These are phyloP conservation scores for Pseudoperonospora humuli DNA, from an alignment of 352 stramenopile genomes.

Conservation along the genomic window DNA sequence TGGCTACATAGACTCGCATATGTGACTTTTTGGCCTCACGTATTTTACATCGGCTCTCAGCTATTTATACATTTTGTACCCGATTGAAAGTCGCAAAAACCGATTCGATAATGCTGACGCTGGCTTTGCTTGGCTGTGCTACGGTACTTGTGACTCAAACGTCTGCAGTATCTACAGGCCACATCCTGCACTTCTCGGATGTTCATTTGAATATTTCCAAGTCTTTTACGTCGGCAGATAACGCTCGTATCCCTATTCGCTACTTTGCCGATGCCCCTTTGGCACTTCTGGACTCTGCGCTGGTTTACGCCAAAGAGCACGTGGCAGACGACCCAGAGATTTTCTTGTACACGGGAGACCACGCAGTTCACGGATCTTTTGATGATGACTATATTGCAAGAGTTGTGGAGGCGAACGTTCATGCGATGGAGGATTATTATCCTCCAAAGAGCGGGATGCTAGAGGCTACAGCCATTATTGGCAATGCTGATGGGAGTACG, in stretches of 20 bases:
- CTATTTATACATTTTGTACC: not conserved
- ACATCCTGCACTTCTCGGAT: conserved; percentile 80
- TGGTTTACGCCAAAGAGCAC: conserved; percentile 49
- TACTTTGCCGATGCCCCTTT: conserved; percentile 54
- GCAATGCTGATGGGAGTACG: conserved; percentile 73
- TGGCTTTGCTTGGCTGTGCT: not conserved
- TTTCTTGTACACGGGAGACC: conserved; percentile 79
- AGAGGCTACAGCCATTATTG: conserved; percentile 68
- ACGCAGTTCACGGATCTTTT: conserved; percentile 55
- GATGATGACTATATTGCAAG: conserved; percentile 53
- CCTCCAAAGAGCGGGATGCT: conserved; percentile 24
- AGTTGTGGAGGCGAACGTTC: conserved; percentile 59
- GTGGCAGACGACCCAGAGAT: conserved; percentile 53
- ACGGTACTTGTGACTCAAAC: conserved; percentile 1
- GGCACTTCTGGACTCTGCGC: conserved; percentile 54
- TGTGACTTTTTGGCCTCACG: no score
- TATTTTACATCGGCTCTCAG: no score
- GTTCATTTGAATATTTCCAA: conserved; percentile 75
- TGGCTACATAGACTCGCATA: no score
- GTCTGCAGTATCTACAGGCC: conserved; percentile 9
- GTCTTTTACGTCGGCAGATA: conserved; percentile 28
- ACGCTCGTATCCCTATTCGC: conserved; percentile 28
- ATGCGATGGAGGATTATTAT: conserved; percentile 63
- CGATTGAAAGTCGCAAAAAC: not conserved
- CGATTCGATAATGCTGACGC: not conserved